phyloP scores from a whole-genome alignment of 441 rosid genomes.

The Aleurites moluccanus region DNA sequence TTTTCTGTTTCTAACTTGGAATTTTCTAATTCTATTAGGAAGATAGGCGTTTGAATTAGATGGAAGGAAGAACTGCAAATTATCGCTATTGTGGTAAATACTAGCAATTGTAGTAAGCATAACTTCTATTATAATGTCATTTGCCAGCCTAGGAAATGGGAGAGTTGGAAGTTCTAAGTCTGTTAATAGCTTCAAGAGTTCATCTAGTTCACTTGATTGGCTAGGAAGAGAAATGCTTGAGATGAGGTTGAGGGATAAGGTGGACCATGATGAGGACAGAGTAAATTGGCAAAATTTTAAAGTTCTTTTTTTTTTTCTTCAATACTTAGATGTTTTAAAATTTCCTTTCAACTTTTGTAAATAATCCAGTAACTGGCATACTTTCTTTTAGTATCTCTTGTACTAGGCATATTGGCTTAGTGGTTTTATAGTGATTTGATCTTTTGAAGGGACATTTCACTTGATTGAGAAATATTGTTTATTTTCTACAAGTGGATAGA shows the following conservation, averaged over 20 bases:
- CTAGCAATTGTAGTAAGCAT: constrained; percentile 35
- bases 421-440: constrained; percentile 9
- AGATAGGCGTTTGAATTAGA: constrained; percentile 40
- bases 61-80: constrained; percentile 34
- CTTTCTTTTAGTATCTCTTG: neutral
- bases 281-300: constrained; percentile 41
- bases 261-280: constrained; percentile 77
- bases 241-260: constrained; percentile 81
- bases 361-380: neutral
- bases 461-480: neutral
- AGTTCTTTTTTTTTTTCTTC: neutral
- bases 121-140: constrained; percentile 53
- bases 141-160: constrained; percentile 85
- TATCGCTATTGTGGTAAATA: constrained; percentile 34
- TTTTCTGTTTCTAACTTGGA: constrained; percentile 22
- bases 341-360: constrained; percentile 5
- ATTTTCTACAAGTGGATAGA: neutral
- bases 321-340: neutral
- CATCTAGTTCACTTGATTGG: constrained; percentile 96
- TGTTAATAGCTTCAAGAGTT: constrained; percentile 69
- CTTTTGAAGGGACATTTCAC: constrained; percentile 14
- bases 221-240: constrained; percentile 92
- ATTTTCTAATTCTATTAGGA: constrained; percentile 43
- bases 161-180: constrained; percentile 96
- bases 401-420: neutral